Percentiles rank a stretch among this genome's conserved stretches.
phyloP scores from a whole-genome alignment of 345 rosid genomes.

The Eucalyptus cloeziana region DNA sequence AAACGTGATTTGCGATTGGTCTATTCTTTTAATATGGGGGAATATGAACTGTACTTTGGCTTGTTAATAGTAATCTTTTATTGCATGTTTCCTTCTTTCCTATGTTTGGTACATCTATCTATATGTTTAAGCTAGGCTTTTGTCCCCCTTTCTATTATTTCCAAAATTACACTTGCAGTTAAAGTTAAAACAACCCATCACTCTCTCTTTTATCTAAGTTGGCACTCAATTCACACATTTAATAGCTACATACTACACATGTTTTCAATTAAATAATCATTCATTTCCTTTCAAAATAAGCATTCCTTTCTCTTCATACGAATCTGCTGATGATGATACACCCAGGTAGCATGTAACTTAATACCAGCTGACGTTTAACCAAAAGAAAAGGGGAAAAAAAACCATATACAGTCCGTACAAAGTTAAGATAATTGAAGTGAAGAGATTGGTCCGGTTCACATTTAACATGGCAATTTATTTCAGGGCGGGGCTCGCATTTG shows the following conservation, averaged over 20 bases:
- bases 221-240: background rate
- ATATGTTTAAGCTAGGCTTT: background rate
- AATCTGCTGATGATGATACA: background rate
- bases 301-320: background rate
- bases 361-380: background rate
- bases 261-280: background rate
- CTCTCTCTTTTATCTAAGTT: background rate
- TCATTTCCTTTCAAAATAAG: background rate
- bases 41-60: background rate
- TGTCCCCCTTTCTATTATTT: background rate
- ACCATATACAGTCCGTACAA: background rate
- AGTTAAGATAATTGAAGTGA: background rate
- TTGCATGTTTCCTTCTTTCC: background rate
- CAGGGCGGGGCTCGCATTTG: background rate
- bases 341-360: background rate
- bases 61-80: background rate
- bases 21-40: background rate
- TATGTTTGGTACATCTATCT: background rate
- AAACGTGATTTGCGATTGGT: background rate
- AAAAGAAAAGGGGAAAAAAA: background rate
- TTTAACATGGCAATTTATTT: background rate
- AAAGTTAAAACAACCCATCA: background rate
- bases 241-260: background rate
- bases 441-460: background rate
- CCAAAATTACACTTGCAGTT: background rate